Conservation (phyloP, 129 eudicot genomes). For the Centella asiatica region DNA sequence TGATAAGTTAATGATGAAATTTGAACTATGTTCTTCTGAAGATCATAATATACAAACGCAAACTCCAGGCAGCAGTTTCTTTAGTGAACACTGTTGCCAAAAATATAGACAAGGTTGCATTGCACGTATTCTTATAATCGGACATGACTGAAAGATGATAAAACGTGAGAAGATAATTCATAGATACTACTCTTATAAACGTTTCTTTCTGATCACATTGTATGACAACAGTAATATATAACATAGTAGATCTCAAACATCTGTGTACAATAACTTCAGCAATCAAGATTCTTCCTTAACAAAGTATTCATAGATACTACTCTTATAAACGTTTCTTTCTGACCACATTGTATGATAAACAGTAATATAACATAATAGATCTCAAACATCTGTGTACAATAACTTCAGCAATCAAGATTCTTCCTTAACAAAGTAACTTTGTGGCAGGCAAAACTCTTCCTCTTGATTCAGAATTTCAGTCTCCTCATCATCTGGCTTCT, state of each 20-base stretch:
- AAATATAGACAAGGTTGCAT: background rate
- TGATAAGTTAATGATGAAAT: too few relatives aligned
- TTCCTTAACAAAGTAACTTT: conserved; percentile 62
- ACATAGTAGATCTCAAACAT: background rate
- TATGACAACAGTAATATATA: background rate
- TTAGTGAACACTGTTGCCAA: too few relatives aligned
- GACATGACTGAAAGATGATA: background rate
- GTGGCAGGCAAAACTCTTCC: conserved; percentile 80
- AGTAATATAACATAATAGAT: background rate
- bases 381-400: background rate
- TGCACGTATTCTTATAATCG: background rate
- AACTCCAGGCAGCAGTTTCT: too few relatives aligned
- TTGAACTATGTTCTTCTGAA: too few relatives aligned
- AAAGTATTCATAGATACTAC: conserved; percentile 33
- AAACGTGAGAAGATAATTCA: background rate
- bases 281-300: conserved; percentile 61
- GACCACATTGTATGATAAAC: background rate
- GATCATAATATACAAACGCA: too few relatives aligned
- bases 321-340: background rate
- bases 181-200: background rate
- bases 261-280: background rate
- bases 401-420: conserved; percentile 36
- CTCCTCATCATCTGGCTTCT: conserved; percentile 78
- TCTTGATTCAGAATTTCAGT: conserved; percentile 57
- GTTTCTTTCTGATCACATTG: background rate